Percentiles rank a stretch among this genome's conserved stretches.
Evolutionary conservation across 2,329 filamentous ascomycete species (phyloP).

Genomic region (Dothiorella sarmentorum): DNA sequence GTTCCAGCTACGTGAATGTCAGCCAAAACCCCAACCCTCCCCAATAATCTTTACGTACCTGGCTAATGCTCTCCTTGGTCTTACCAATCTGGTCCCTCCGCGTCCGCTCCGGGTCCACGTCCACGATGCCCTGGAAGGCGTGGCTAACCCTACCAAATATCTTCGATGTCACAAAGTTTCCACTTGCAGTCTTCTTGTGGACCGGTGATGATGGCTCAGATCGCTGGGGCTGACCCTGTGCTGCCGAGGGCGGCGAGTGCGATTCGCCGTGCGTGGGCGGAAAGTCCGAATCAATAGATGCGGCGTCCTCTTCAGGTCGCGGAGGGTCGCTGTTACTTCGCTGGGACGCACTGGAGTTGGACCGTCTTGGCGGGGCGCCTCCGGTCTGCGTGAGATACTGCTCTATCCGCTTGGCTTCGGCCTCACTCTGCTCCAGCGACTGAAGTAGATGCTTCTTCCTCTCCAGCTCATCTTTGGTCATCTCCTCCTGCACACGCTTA

Average conservation of each 20-base stretch:
- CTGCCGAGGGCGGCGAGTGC: constrained; percentile 63
- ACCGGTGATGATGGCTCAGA: constrained; percentile 27
- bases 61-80: constrained; percentile 78
- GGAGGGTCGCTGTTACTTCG: constrained; percentile 41
- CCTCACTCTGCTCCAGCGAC: constrained; percentile 87
- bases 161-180: constrained; percentile 82
- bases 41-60: constrained; percentile 39
- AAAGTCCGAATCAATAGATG: constrained; percentile 94
- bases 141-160: constrained; percentile 95
- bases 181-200: constrained; percentile 78
- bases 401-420: constrained; percentile 88
- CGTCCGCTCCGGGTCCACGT: constrained; percentile 91
- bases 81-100: constrained; percentile 92
- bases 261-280: constrained; percentile 80
- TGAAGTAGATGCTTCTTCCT: constrained; percentile 83
- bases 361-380: constrained; percentile 64
- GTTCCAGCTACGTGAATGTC: constrained; percentile 64
- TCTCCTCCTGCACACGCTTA: constrained; percentile 94
- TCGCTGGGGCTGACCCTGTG: constrained; percentile 60
- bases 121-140: constrained; percentile 92
- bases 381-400: constrained; percentile 74
- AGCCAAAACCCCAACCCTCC: not conserved
- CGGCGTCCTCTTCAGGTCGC: constrained; percentile 68
- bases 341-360: constrained; percentile 55
- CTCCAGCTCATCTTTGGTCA: constrained; percentile 87